Conservation (phyloP, 441 rosid species). For the Macaranga tanarius region DNA sequence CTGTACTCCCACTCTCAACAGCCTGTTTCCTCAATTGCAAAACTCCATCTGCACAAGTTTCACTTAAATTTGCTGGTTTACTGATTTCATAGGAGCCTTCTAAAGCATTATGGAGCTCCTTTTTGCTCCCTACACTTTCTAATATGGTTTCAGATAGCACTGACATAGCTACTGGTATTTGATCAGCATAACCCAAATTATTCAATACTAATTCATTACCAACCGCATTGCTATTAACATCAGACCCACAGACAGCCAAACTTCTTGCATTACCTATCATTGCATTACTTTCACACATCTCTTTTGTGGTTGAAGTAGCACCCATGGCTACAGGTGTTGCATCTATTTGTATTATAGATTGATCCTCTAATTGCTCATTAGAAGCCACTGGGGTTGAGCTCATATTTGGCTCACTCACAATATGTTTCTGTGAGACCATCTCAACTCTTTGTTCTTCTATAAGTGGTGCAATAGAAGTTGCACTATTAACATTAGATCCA, state of each 20-base stretch:
- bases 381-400: slow-evolving; percentile 13
- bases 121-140: slow-evolving; percentile 16
- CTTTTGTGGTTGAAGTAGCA: slow-evolving; percentile 21
- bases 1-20: slow-evolving; percentile 65
- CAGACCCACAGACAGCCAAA: slow-evolving; percentile 26
- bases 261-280: slow-evolving; percentile 12
- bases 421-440: slow-evolving; percentile 23
- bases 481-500: slow-evolving; percentile 30
- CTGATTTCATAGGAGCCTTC: slow-evolving; percentile 23
- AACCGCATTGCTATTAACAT: slow-evolving; percentile 13
- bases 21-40: slow-evolving; percentile 56
- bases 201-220: slow-evolving; percentile 13
- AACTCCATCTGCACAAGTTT: slow-evolving; percentile 40
- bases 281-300: slow-evolving; percentile 17
- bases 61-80: slow-evolving; percentile 19
- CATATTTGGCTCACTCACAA: slow-evolving; percentile 9
- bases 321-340: slow-evolving; percentile 4
- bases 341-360: slow-evolving; percentile 15
- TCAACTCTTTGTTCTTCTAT: slow-evolving; percentile 35
- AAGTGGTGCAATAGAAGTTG: slow-evolving; percentile 25
- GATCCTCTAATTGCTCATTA: slow-evolving; percentile 28
- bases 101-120: slow-evolving; percentile 23
- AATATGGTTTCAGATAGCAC: slow-evolving; percentile 17
- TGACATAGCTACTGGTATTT: slow-evolving; percentile 18
- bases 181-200: slow-evolving; percentile 9